phyloP scores from a whole-genome alignment of 1,139 yeast genomes.

The Pichia sp. region DNA sequence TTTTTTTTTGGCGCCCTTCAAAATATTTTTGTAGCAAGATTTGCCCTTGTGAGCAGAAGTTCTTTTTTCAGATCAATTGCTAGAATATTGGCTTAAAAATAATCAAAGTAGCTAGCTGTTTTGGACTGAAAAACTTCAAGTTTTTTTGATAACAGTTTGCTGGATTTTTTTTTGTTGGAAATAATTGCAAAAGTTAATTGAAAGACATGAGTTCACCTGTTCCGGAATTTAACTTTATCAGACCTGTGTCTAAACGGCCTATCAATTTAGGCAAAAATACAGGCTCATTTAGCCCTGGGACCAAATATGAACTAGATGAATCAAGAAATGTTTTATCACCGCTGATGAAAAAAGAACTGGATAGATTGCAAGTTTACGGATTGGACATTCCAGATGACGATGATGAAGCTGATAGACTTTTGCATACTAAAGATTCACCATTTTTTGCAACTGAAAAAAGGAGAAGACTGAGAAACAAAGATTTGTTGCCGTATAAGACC shows the following conservation, averaged over 20 bases:
- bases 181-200: neutral
- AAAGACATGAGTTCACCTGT: conserved; percentile 13
- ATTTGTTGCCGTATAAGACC: conserved; percentile 66
- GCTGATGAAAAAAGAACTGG: conserved; percentile 12
- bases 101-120: too few species aligned
- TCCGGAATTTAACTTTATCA: conserved; percentile 9
- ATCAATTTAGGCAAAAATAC: conserved; percentile 1
- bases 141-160: too few species aligned
- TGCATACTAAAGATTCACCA: conserved; percentile 43
- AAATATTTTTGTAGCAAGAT: too few species aligned
- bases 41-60: too few species aligned
- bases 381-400: conserved; percentile 50
- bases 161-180: neutral
- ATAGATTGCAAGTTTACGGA: conserved; percentile 30
- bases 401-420: conserved; percentile 31
- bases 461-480: conserved; percentile 52
- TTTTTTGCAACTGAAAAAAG: conserved; percentile 46
- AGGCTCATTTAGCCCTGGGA: neutral
- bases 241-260: conserved; percentile 10
- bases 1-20: too few species aligned
- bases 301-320: neutral
- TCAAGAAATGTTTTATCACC: conserved; percentile 2
- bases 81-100: too few species aligned
- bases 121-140: too few species aligned
- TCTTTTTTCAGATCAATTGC: too few species aligned